Base-by-base conservation (phyloP, 495 filamentous ascomycete genomes). In the Talaromyces wortmannii region DNA sequence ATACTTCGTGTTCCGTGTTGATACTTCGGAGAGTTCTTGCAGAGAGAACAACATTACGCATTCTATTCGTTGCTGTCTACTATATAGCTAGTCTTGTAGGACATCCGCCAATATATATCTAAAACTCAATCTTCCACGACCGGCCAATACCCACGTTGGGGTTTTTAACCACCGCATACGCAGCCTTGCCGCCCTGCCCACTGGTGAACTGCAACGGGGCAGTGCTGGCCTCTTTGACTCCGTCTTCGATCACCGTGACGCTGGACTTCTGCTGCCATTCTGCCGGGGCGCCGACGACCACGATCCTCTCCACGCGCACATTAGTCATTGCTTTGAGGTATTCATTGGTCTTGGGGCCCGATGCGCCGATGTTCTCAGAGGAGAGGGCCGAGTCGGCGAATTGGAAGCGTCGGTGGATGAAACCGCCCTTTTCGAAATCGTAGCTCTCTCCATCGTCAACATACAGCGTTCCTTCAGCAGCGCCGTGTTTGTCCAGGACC, bases 401-500 rank as follows among this genome's bases (percentile, higher is more conserved):
- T 31, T 64, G 61, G 75, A 97, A 97, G 36, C 71, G 78, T 42
- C 91, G 87, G 70, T 95, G 87, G 56, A 97, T 89, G 67, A 87
- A 95, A 31, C 85, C 89, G 11, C 92, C 94, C 49, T 81, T 73
- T 67, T 95, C 71, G 65, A 89, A 94, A 43, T 96, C 88, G 57
- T 89, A 97, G 0, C 87, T 89, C 72, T 96, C 91, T 29, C 94
- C 95, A 60, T 98, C 94, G 62, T 97, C 94, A 48, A 95, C 73
- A 61, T 97, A 98, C 30, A 98, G 71, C 5, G 83, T 82, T 30
- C 94, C 94, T 50, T 88, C 83, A 0, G 94, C 91, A 51, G 82
- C 78, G 45, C 84, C 84, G 32, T 83, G 76, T 62, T 84, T 82
- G 59, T 81, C 73, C n/a, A 96, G 72, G 2, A 84, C 81, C 5